These are phyloP conservation scores for Leccinum variicolor DNA, from an alignment of 768 basidiomycete species.

Conservation along the genomic window DNA sequence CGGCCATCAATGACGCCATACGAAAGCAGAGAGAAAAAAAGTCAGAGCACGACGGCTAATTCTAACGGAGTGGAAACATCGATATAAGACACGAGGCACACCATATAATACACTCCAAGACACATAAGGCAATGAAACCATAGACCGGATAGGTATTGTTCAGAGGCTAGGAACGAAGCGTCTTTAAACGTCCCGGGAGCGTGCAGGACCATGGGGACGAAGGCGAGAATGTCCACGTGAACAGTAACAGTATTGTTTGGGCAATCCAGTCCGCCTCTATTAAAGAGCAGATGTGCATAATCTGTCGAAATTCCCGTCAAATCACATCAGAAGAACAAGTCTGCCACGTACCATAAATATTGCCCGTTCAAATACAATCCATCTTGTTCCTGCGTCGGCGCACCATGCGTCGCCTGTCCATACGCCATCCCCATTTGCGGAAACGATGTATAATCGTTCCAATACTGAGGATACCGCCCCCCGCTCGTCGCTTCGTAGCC, in stretches of 20 bases:
- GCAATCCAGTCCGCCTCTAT: neutral
- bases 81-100: neutral
- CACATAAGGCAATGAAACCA: neutral
- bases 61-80: neutral
- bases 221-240: neutral
- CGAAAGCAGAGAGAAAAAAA: neutral
- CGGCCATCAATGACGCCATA: neutral
- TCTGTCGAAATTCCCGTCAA: constrained; percentile 10
- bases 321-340: neutral
- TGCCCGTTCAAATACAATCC: constrained; percentile 23
- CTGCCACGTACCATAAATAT: constrained; percentile 29
- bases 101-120: neutral
- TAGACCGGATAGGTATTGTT: too few relatives aligned
- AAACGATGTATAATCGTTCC: constrained; percentile 54
- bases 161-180: neutral
- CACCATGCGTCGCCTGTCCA: constrained; percentile 12
- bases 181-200: neutral
- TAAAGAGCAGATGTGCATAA: neutral
- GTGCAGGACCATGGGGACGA: neutral
- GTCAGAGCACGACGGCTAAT: neutral
- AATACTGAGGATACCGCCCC: constrained; percentile 48
- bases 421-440: constrained; percentile 46
- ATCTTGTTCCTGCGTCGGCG: constrained; percentile 15
- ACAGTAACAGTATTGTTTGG: neutral
- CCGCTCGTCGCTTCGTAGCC: constrained; percentile 22